Evolutionary conservation across 2,329 filamentous ascomycete species (phyloP).

Genomic region (Tolypocladium tundrense): DNA sequence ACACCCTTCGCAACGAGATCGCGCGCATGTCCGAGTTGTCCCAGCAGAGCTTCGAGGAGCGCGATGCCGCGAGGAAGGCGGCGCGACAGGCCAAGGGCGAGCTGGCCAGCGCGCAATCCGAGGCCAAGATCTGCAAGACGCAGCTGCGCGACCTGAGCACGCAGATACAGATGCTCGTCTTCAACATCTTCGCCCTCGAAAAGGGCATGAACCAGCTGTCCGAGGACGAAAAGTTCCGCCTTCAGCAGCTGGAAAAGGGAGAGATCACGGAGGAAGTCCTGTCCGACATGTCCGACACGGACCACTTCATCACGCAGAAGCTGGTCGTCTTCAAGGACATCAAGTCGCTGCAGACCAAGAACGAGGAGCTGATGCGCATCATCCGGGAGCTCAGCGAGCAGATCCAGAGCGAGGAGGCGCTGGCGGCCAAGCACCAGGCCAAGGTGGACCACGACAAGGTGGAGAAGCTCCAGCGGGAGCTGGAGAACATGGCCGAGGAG

Average conservation of each 20-base stretch:
- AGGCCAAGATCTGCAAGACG: conserved; percentile 70
- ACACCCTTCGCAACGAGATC: conserved; percentile 69
- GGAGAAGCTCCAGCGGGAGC: conserved; percentile 59
- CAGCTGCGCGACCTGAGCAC: conserved; percentile 83
- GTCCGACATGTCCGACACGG: conserved; percentile 71
- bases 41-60: conserved; percentile 70
- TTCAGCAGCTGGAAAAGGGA: conserved; percentile 68
- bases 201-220: conserved; percentile 65
- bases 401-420: conserved; percentile 84
- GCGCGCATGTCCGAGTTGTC: conserved; percentile 77
- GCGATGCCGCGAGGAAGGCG: conserved; percentile 68
- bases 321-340: conserved; percentile 86
- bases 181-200: conserved; percentile 75
- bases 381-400: conserved; percentile 76
- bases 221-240: conserved; percentile 60
- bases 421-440: conserved; percentile 52
- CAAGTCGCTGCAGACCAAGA: conserved; percentile 76
- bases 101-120: conserved; percentile 51
- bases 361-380: conserved; percentile 71
- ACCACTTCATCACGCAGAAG: conserved; percentile 79
- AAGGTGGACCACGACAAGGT: conserved; percentile 61
- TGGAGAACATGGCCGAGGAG: conserved; percentile 72
- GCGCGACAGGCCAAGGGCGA: conserved; percentile 70
- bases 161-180: conserved; percentile 82
- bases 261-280: conserved; percentile 62